A percentile compares a stretch with the other conserved stretches of the same genome.
Evolutionary conservation across 106 monocot species (phyloP).

Genomic region (Alisma plantagoaquatica): DNA sequence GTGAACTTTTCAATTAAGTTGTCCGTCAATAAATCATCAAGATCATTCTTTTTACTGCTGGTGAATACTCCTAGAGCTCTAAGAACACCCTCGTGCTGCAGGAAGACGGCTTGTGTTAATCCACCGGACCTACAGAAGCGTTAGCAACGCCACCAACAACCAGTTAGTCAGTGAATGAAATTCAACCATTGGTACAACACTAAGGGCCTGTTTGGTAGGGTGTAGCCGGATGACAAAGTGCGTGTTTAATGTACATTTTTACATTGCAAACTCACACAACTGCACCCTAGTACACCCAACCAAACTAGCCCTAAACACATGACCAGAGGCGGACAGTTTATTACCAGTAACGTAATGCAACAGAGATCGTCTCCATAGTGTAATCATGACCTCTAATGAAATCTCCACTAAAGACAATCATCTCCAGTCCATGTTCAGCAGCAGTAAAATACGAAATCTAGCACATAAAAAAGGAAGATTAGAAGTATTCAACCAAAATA

Average conservation of each 20-base stretch:
- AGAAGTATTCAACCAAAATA: conserved; percentile 9
- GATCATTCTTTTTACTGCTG: conserved; percentile 86
- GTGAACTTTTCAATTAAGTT: conserved; percentile 82
- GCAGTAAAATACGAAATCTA: conserved; percentile 88
- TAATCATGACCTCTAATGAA: conserved; percentile 94
- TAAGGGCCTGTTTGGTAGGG: too few species aligned
- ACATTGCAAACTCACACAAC: too few species aligned
- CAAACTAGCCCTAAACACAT: too few species aligned
- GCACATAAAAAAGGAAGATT: conserved; percentile 13
- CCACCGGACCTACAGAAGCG: conserved; percentile 63
- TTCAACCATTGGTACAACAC: too few species aligned
- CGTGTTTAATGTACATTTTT: too few species aligned
- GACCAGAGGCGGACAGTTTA: not conserved
- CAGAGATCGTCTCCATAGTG: conserved; percentile 93
- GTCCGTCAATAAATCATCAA: conserved; percentile 71
- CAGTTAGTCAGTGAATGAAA: not conserved
- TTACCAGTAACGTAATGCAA: conserved; percentile 90
- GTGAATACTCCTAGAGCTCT: conserved; percentile 84
- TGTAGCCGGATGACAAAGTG: too few species aligned
- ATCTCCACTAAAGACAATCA: conserved; percentile 89
- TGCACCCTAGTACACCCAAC: too few species aligned
- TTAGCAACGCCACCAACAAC: too few species aligned
- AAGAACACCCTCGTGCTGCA: conserved; percentile 83
- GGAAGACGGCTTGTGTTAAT: conserved; percentile 82
- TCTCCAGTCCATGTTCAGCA: conserved; percentile 79